A percentile compares a stretch with the other conserved stretches of the same genome.
Conservation (phyloP, 495 filamentous ascomycete species). For the Elasticomyces elasticus region DNA sequence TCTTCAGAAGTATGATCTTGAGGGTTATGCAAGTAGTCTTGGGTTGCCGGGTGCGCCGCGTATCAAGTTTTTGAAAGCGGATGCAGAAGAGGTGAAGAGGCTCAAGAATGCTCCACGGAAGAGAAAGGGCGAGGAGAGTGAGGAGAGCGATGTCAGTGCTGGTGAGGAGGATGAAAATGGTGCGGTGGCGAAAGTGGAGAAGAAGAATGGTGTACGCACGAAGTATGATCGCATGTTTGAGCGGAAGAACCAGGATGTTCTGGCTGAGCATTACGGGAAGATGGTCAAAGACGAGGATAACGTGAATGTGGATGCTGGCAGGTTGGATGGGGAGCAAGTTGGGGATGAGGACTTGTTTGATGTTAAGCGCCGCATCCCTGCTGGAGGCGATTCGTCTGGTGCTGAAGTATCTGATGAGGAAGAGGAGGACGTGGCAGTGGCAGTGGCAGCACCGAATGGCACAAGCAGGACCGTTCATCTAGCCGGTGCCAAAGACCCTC, state of each 20-base stretch:
- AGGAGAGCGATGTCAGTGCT: too few species aligned
- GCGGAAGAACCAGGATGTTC: conserved; percentile 83
- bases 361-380: conserved; percentile 71
- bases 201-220: conserved; percentile 62
- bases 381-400: conserved; percentile 27
- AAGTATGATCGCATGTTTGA: conserved; percentile 98
- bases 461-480: conserved; percentile 33
- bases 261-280: conserved; percentile 83
- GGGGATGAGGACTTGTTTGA: conserved; percentile 74
- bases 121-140: not conserved
- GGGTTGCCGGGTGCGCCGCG: conserved; percentile 83
- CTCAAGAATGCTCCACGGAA: conserved; percentile 50
- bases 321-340: conserved; percentile 11
- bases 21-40: conserved; percentile 73
- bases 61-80: conserved; percentile 84
- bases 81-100: conserved; percentile 67
- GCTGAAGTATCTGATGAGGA: conserved; percentile 24
- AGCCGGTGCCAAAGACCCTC: conserved; percentile 43
- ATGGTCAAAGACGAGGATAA: conserved; percentile 46
- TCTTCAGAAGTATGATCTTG: conserved; percentile 65
- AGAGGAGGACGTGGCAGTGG: not conserved
- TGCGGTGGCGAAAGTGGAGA: conserved; percentile 39
- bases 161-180: conserved; percentile 39
- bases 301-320: conserved; percentile 31
- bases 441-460: not conserved